Evolutionary conservation across 2,329 filamentous ascomycete genomes (phyloP).

Genomic region (Paracoccidioides lutzii): DNA sequence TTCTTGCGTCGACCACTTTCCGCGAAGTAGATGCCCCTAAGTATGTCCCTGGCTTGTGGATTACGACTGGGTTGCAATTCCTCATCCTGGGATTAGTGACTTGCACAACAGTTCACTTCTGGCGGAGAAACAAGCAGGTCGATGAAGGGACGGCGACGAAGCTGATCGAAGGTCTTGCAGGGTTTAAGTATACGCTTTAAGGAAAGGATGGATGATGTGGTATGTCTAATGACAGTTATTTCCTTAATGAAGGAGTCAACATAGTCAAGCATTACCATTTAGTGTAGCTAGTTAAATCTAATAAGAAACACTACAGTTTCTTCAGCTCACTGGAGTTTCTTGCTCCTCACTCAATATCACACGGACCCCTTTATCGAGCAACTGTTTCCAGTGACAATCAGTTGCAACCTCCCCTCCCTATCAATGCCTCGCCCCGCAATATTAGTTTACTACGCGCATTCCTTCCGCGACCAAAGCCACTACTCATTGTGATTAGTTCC

Average conservation of each 20-base stretch:
- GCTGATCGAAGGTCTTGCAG: slow-evolving; percentile 3
- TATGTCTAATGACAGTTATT: neutral
- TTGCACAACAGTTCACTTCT: slow-evolving; percentile 2
- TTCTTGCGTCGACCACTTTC: slow-evolving; percentile 57
- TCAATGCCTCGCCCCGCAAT: too few species aligned
- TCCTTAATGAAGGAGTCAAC: neutral
- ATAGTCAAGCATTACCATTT: too few species aligned
- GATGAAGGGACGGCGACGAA: neutral
- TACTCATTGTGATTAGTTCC: too few species aligned
- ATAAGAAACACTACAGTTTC: too few species aligned
- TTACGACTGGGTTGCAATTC: neutral
- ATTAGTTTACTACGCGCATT: too few species aligned
- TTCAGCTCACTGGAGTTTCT: too few species aligned
- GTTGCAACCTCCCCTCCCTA: too few species aligned
- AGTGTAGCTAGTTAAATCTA: too few species aligned
- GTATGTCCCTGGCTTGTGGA: slow-evolving; percentile 6
- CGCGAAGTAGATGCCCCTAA: slow-evolving; percentile 20
- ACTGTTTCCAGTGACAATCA: too few species aligned
- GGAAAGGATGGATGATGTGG: neutral
- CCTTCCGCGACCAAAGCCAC: too few species aligned
- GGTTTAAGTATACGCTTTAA: slow-evolving; percentile 3
- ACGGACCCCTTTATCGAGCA: too few species aligned
- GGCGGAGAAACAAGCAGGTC: slow-evolving; percentile 2
- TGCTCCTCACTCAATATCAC: too few species aligned
- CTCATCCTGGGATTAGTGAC: neutral